phyloP scores from a whole-genome alignment of 495 filamentous ascomycete genomes.

The Neurospora tetrasperma region DNA sequence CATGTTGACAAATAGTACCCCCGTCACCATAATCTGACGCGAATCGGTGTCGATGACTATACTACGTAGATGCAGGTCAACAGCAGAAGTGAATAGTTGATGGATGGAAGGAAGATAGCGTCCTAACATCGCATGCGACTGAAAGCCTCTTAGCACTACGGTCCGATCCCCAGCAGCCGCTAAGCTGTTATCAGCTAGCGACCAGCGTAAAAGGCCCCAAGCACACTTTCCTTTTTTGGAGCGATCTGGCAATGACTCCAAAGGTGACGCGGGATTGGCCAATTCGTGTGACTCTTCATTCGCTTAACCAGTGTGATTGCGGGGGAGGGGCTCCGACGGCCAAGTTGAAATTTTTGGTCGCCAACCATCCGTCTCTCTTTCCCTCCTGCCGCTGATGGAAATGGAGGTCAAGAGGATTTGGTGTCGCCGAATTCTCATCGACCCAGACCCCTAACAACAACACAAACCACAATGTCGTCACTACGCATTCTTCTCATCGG shows the following conservation, averaged over 20 bases:
- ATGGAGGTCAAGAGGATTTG: conserved; percentile 1
- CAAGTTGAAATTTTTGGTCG: conserved; percentile 13
- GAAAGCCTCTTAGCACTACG: neutral
- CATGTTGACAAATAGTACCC: neutral
- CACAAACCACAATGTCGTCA: conserved; percentile 16
- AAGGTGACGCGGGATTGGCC: neutral
- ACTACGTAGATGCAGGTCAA: neutral
- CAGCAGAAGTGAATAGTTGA: neutral
- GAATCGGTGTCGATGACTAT: neutral
- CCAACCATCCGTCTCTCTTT: conserved; percentile 17
- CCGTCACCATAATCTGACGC: neutral
- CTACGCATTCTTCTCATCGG: conserved; percentile 73
- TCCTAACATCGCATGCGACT: neutral
- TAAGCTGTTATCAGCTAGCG: neutral
- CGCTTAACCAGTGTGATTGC: conserved; percentile 13
- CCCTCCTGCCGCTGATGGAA: conserved; percentile 3
- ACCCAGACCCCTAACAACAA: neutral
- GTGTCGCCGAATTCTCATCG: conserved; percentile 3
- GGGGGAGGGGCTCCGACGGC: conserved; percentile 22
- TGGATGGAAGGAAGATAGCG: neutral
- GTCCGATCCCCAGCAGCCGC: neutral
- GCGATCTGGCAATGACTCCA: neutral
- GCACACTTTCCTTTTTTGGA: neutral
- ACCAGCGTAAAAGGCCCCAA: neutral
- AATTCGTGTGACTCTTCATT: neutral